Percentiles rank a stretch among this genome's conserved stretches.
Evolutionary conservation across 2,329 filamentous ascomycete species (phyloP).

Genomic region (Trichocomaceae sp.): DNA sequence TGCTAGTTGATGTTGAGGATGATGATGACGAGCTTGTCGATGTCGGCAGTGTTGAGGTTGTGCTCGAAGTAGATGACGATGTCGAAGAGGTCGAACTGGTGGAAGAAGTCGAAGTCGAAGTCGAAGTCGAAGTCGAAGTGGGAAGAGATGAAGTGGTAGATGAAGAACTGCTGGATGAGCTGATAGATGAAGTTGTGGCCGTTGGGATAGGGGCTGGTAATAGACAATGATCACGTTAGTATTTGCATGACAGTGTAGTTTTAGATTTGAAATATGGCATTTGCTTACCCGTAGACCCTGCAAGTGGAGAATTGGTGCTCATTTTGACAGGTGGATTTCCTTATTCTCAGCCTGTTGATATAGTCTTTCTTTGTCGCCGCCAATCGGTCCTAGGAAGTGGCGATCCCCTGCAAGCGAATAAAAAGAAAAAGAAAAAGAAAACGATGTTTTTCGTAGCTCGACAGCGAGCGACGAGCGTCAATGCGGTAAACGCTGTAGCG

Average conservation of each 20-base stretch:
- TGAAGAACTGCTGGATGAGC: neutral
- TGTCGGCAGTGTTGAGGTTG: neutral
- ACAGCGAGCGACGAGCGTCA: neutral
- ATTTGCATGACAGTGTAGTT: neutral
- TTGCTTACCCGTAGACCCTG: conserved; percentile 1
- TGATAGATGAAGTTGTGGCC: conserved; percentile 2
- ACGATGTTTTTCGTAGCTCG: neutral
- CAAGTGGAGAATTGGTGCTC: neutral
- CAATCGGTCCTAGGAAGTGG: neutral
- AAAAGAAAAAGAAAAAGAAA: neutral
- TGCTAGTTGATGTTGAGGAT: neutral
- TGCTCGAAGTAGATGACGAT: neutral
- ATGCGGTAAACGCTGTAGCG: neutral
- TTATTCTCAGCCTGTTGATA: neutral
- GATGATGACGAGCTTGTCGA: neutral
- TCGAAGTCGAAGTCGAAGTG: neutral
- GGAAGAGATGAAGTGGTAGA: conserved; percentile 2
- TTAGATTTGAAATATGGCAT: neutral
- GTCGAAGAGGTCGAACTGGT: neutral
- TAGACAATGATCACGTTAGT: neutral
- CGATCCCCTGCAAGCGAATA: neutral
- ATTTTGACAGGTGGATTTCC: conserved; percentile 5
- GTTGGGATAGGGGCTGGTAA: conserved; percentile 4
- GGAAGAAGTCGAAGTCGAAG: neutral
- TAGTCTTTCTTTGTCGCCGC: neutral